Base-by-base conservation (phyloP, 805 yeast species). In the Spathaspora boniae region DNA sequence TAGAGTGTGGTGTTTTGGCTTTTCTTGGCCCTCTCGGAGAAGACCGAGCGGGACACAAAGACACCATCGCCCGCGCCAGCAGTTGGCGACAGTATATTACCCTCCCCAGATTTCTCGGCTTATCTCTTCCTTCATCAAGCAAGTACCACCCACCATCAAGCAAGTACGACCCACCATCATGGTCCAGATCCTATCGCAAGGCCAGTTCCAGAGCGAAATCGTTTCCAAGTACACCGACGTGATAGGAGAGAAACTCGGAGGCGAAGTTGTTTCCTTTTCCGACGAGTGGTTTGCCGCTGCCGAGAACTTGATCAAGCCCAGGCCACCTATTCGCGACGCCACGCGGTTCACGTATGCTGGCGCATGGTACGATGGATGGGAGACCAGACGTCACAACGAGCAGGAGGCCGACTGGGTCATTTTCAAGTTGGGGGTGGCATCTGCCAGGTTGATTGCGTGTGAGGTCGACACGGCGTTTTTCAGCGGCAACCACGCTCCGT, bases 301-400 rank as follows among this genome's bases (percentile, higher is more conserved):
- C 5, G 76, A 72, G 21, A 91, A 91, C 62, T 71, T 91, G 50
- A 80, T 88, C 56, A 80, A 85, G 53, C 89, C 96, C 25, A 72
- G 71, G 30, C 73, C 81, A 3, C 95, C 97, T 2, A 74, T 86
- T 38, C 70, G 94, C 52, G 95, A 87, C 49, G 82, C 84, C 8
- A 82, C 88, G 19, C 72, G 75, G 49, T 89, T 87, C 58, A 77
- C 81, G 2, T 83, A 75, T 41, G 76, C 89, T 3, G 98, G 98
- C 34, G 96, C 96, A 4, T 91, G 97, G 96, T 91, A 86, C 56
- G 98, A 91, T 48, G 98, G 98, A 16, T 91, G 98, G 98, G 98
- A 91, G 61, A 91, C 98, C 9, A 74, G 97, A 56, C 75, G 98
- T 62, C 98, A 91, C 68, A 91, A 91, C 59, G 63, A 77, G 1